Evolutionary conservation across 257 asterid genomes (phyloP), one percentile per base, ranked within the genome.

Genomic region (Coffea canephora): DNA sequence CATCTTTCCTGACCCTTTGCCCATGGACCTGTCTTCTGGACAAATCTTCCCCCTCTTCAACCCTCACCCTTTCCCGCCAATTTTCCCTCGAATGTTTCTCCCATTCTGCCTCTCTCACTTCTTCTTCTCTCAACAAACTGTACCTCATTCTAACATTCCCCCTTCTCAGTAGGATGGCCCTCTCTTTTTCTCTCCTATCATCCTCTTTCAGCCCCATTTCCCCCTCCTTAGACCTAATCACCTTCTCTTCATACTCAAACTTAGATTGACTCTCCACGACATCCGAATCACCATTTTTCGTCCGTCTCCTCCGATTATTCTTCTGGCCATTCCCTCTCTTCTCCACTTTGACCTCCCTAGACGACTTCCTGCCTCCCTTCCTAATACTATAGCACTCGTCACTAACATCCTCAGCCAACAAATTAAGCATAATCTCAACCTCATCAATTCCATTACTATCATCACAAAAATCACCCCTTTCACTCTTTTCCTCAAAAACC

Each of bases 371-470:
- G 9, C 81, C 84, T 78, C 87, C 90, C 89, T 73, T 84, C 12
- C 80, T 80, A 74, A 79, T 84, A 89, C 66, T 82, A 62, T 82
- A 74, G 75, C 88, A 82, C 86, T 89, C 91, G 76, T 86, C 91
- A n/a, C 82, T 87, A 19, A 85, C 54, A 76, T 89, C 95, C 77
- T 88, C 93, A 71, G 87, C 62, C 90, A 96, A 80, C 92, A 96
- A 90, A 84, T 90, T 89, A 83, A 94, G 98, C 86, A 94, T 31
- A 80, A 74, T 89, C 87, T 96, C 99, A 16, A 90, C 97, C 87
- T 92, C 98, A 65, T 89, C 90, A 23, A 82, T 19, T 18, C 39
- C 57, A 46, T 69, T 74, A 66, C 69, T 54, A 45, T 39, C 77
- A 55, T 73, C 89, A 77, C 76, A 86, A 88, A 72, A 1, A 52